Base-by-base conservation (phyloP, 2,329 filamentous ascomycete genomes). In the Pezicula rhizophila region DNA sequence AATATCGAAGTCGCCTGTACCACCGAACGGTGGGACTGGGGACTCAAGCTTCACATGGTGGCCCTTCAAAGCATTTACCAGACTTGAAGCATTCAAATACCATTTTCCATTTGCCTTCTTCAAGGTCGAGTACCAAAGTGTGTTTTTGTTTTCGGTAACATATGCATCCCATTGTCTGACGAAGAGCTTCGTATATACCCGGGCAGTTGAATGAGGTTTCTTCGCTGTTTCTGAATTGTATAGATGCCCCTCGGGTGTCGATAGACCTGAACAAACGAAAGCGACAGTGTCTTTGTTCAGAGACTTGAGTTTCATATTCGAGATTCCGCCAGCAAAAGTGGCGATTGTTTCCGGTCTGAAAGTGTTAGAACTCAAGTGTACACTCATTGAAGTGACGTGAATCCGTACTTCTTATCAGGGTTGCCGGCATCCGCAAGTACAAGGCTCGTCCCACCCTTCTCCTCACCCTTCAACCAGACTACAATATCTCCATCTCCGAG, bases 91-190 rank as follows among this genome's bases (percentile, higher is more conserved):
- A 31, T 59, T 56, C 45, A 68, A 69, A 42, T 65, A 62, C n/a
- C 53, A 47, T 12, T 40, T 49, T 26, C 57, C 57, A n/a, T 51
- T 55, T 15, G 58, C 63, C 45, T 62, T 67, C 46, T 62, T 70
- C 42, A 93, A 64, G 5, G 77, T 76, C 28, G 83, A 83, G 26
- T 88, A 87, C 75, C 85, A 93, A 25, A 96, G 75, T 2, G 85
- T 78, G 59, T 83, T 85, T 52, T 77, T 80, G 59, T 87, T 83
- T 41, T 82, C 77, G 1, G 78, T 81, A 23, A 82, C 72, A 68
- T 85, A 95, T n/a, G 76, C 67, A 63, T 95, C 88, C 89, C 89
- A 95, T 61, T 95, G 87, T 12, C 89, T 79, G 25, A 88, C 86
- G 60, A 88, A 93, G 23, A 91, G 78, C 42, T 78, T 80, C 17